These are phyloP conservation scores for Trametopsis cervina DNA, from an alignment of 768 basidiomycete species.

Conservation along the genomic window DNA sequence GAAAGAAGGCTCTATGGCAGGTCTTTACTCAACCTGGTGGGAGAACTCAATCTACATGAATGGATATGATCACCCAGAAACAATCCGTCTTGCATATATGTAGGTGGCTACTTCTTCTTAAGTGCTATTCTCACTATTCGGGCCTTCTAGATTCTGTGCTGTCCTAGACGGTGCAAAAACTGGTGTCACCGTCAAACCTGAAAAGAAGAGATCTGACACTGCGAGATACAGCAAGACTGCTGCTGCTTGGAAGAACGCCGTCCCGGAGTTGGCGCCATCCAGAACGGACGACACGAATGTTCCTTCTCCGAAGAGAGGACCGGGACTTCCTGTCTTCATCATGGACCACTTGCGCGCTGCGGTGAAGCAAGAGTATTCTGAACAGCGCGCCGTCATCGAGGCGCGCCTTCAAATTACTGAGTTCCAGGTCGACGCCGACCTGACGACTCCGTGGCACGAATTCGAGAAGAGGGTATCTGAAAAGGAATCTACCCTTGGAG, in stretches of 20 bases:
- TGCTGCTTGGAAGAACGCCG: conserved; percentile 28
- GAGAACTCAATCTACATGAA: conserved; percentile 44
- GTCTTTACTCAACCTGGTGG: conserved; percentile 47
- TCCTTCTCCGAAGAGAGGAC: conserved; percentile 18
- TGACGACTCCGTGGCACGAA: conserved; percentile 32
- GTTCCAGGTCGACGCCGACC: conserved; percentile 18
- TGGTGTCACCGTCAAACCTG: conserved; percentile 37
- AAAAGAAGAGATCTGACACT: conserved; percentile 26
- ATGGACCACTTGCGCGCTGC: conserved; percentile 35
- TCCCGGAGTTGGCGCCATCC: conserved; percentile 12
- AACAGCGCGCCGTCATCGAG: conserved; percentile 24
- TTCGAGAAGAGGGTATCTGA: conserved; percentile 23
- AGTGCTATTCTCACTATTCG: not conserved
- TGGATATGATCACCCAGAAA: conserved; percentile 44
- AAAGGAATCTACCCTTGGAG: too few species aligned
- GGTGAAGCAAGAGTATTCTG: conserved; percentile 20
- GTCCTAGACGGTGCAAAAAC: conserved; percentile 58
- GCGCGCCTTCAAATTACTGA: conserved; percentile 17
- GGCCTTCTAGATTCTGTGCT: conserved; percentile 37
- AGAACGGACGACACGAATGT: conserved; percentile 19
- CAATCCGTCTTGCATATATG: conserved; percentile 51
- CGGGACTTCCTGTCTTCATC: conserved; percentile 27
- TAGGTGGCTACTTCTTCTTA: conserved; percentile 21
- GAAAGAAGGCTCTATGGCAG: conserved; percentile 37
- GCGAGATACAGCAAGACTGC: conserved; percentile 18